Evolutionary conservation across 495 filamentous ascomycete genomes (phyloP), one percentile per base, ranked within the genome.

Genomic region (Evernia prunastri): DNA sequence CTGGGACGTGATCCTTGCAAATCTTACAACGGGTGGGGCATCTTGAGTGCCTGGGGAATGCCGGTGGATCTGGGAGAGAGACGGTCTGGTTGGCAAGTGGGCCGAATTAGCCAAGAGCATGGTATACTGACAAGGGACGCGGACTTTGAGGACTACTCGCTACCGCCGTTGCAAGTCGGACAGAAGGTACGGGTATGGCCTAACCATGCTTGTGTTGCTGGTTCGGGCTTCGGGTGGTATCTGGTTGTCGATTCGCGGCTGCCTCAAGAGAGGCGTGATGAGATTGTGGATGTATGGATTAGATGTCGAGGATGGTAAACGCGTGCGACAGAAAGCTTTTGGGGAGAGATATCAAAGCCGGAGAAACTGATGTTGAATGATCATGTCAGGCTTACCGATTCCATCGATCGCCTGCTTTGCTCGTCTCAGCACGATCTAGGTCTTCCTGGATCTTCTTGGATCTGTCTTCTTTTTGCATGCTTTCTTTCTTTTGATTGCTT

Each of bases 121-220:
- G 86, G 85, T 1, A 80, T 88, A 60, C 63, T 89, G 65, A 75
- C 71, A 7, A 43, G 13, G 27, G 64, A 66, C 31, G 36, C 49
- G 20, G 33, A 56, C 0, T 6, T 27, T 63, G 54, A 39, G 42
- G 36, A 59, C 49, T 27, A 54, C 11, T 23, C 40, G 40, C 51
- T 47, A 11, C 25, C 57, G 13, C n/a, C 62, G 1, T 61, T 79
- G 51, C 37, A 40, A 8, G 60, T 79, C 36, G 78, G 78, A 15
- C 74, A 79, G 61, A 62, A 84, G 60, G 79, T 94, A 31, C 79
- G 86, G 57, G 77, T 96, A 15, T 93, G 86, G 81, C 90, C 91
- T 0, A 95, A 95, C 69, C 92, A 96, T 74, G 83, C 89, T 45
- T 96, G 92, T 69, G 87, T 94, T 59, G 84, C 89, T 7, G 87